These are phyloP conservation scores for Fusarium pininemorale DNA, from an alignment of 2,329 filamentous ascomycete species.

Conservation along the genomic window DNA sequence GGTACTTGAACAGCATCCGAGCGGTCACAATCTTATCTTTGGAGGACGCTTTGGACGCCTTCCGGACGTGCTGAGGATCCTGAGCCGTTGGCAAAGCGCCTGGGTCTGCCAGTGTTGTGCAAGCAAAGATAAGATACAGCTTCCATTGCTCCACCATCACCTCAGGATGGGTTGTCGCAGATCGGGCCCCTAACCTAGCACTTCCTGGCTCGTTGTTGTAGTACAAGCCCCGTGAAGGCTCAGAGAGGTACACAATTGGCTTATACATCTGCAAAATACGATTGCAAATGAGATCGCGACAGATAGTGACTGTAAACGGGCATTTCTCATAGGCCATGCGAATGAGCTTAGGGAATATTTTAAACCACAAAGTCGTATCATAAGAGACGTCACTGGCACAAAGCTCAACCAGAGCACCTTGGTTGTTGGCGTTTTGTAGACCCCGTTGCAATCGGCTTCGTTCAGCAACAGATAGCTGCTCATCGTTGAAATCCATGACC, in stretches of 20 bases:
- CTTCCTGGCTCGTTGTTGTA: slow-evolving; percentile 69
- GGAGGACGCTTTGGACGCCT: slow-evolving; percentile 75
- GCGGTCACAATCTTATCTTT: slow-evolving; percentile 87
- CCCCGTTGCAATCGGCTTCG: slow-evolving; percentile 91
- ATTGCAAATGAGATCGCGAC: slow-evolving; percentile 91
- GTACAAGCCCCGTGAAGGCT: slow-evolving; percentile 72
- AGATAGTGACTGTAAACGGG: slow-evolving; percentile 88
- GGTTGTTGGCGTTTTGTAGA: slow-evolving; percentile 82
- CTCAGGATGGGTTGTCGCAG: slow-evolving; percentile 79
- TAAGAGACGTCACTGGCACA: slow-evolving; percentile 96
- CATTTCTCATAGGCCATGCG: slow-evolving; percentile 90
- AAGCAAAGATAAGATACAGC: slow-evolving; percentile 95
- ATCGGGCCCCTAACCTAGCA: slow-evolving; percentile 60
- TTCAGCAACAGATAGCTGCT: slow-evolving; percentile 90
- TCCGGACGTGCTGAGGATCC: slow-evolving; percentile 79
- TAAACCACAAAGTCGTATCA: slow-evolving; percentile 95
- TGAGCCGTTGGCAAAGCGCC: slow-evolving; percentile 65
- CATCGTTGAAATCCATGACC: slow-evolving; percentile 92
- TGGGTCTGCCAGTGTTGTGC: slow-evolving; percentile 89
- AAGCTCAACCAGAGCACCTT: slow-evolving; percentile 89
- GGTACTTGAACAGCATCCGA: slow-evolving; percentile 86
- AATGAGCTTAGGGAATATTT: slow-evolving; percentile 95
- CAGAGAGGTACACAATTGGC: slow-evolving; percentile 80
- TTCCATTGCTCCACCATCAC: slow-evolving; percentile 98
- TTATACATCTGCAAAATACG: slow-evolving; percentile 93